Conservation (phyloP, 2,329 filamentous ascomycete genomes). For the Didymella segeticola region DNA sequence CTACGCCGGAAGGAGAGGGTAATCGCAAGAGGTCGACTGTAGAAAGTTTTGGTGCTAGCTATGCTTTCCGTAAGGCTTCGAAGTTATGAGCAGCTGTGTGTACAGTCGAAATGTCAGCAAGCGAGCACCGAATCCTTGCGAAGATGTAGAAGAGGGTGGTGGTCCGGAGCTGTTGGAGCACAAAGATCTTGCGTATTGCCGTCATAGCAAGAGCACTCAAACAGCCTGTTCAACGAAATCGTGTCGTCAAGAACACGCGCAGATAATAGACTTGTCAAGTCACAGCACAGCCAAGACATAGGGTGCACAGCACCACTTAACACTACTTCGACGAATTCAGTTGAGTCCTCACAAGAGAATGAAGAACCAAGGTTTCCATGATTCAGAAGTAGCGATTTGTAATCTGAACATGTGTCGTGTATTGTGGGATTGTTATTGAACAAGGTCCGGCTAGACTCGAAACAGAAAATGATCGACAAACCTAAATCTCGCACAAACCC, state of each 20-base stretch:
- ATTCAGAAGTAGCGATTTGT: not conserved
- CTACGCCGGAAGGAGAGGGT: not conserved
- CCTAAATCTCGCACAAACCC: not conserved
- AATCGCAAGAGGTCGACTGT: not conserved
- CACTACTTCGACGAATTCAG: too few species aligned
- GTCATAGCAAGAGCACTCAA: not conserved
- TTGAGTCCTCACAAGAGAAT: too few species aligned
- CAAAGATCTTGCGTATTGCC: not conserved
- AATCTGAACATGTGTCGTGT: not conserved
- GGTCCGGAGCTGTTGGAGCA: not conserved
- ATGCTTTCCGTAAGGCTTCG: not conserved
- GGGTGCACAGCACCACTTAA: too few species aligned
- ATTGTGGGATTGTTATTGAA: not conserved
- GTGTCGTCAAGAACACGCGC: too few species aligned
- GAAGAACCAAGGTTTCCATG: not conserved
- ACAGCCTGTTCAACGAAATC: too few species aligned
- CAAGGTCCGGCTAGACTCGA: not conserved
- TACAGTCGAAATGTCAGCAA: constrained; percentile 1
- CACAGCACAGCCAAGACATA: too few species aligned
- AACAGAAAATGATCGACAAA: not conserved
- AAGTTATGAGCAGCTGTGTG: not conserved
- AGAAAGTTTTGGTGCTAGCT: not conserved
- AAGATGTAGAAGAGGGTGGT: not conserved
- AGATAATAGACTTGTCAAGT: too few species aligned
- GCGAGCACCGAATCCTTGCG: constrained; percentile 3